These are phyloP conservation scores for Ustilago loliicola DNA, from an alignment of 1,284 basidiomycete species.

Conservation along the genomic window DNA sequence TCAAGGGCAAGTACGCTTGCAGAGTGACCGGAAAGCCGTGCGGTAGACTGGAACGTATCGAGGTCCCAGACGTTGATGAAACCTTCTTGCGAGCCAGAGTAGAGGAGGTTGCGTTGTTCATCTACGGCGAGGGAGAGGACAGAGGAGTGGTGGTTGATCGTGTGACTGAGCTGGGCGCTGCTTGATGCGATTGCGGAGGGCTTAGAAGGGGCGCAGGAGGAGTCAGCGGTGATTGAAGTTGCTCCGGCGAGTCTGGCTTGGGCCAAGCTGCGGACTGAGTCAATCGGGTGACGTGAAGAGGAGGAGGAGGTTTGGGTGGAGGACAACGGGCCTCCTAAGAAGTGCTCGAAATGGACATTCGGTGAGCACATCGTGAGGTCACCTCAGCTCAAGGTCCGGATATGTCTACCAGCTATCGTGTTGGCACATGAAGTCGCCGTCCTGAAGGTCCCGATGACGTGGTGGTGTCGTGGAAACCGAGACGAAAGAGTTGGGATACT, in stretches of 20 bases:
- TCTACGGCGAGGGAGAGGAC: slow-evolving; percentile 65
- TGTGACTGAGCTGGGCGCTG: slow-evolving; percentile 43
- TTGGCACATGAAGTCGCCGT: too few relatives aligned
- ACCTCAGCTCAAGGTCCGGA: background rate
- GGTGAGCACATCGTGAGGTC: slow-evolving; percentile 51
- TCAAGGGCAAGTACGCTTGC: slow-evolving; percentile 87
- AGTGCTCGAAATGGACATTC: slow-evolving; percentile 53
- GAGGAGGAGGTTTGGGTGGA: slow-evolving; percentile 22
- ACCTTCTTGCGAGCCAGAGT: slow-evolving; percentile 58
- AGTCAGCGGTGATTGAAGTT: background rate
- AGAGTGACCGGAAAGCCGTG: slow-evolving; percentile 77
- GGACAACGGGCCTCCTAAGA: slow-evolving; percentile 7
- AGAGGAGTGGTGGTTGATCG: slow-evolving; percentile 55
- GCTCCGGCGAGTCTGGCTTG: slow-evolving; percentile 17
- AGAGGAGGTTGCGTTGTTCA: slow-evolving; percentile 45
- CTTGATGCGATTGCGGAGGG: slow-evolving; percentile 6
- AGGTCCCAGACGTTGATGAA: slow-evolving; percentile 63
- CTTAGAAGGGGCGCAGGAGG: background rate
- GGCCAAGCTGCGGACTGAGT: slow-evolving; percentile 16
- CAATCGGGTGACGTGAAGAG: slow-evolving; percentile 15
- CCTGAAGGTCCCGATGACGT: too few relatives aligned
- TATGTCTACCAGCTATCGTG: background rate
- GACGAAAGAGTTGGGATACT: background rate
- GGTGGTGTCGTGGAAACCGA: too few relatives aligned
- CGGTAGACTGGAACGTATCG: slow-evolving; percentile 41